phyloP scores from a whole-genome alignment of 768 basidiomycete genomes.

The Pleurotus cornucopiae region DNA sequence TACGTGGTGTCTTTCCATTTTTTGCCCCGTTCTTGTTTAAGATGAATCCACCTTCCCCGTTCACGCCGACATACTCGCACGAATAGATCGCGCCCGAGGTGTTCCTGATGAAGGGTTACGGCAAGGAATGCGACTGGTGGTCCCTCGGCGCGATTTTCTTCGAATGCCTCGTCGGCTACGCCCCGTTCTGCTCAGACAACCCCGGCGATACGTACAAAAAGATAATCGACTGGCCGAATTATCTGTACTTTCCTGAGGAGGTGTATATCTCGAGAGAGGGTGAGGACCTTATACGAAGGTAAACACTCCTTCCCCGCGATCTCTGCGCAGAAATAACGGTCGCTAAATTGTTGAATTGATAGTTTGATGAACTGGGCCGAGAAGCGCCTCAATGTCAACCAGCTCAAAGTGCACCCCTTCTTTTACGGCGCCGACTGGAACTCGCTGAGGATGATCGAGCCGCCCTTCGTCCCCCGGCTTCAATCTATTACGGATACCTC shows the following conservation, averaged over 20 bases:
- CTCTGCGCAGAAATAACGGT: background rate
- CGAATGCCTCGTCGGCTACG: slow-evolving; percentile 96
- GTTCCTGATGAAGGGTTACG: slow-evolving; percentile 95
- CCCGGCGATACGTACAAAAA: slow-evolving; percentile 98
- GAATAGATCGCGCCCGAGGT: slow-evolving; percentile 85
- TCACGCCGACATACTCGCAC: background rate
- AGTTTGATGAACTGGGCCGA: slow-evolving; percentile 88
- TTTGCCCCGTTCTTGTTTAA: slow-evolving; percentile 30
- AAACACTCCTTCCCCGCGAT: slow-evolving; percentile 18
- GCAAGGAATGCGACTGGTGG: slow-evolving; percentile 99
- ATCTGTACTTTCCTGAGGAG: slow-evolving; percentile 92
- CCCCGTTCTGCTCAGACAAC: slow-evolving; percentile 96
- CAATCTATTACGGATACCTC: slow-evolving; percentile 91
- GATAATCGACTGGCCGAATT: slow-evolving; percentile 93
- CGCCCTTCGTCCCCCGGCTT: slow-evolving; percentile 92
- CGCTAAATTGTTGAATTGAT: background rate
- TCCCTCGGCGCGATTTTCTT: slow-evolving; percentile 98
- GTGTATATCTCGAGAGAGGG: slow-evolving; percentile 90
- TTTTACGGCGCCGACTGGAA: slow-evolving; percentile 96
- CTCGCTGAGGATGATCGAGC: slow-evolving; percentile 86
- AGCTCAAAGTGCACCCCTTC: slow-evolving; percentile 92
- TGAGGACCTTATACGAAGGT: slow-evolving; percentile 87
- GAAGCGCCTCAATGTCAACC: slow-evolving; percentile 69
- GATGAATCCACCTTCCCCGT: background rate
- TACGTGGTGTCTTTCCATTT: slow-evolving; percentile 32